A percentile compares a stretch with the other conserved stretches of the same genome.
Evolutionary conservation across 2,329 filamentous ascomycete species (phyloP).

Genomic region (Lasiodiplodia citricola): DNA sequence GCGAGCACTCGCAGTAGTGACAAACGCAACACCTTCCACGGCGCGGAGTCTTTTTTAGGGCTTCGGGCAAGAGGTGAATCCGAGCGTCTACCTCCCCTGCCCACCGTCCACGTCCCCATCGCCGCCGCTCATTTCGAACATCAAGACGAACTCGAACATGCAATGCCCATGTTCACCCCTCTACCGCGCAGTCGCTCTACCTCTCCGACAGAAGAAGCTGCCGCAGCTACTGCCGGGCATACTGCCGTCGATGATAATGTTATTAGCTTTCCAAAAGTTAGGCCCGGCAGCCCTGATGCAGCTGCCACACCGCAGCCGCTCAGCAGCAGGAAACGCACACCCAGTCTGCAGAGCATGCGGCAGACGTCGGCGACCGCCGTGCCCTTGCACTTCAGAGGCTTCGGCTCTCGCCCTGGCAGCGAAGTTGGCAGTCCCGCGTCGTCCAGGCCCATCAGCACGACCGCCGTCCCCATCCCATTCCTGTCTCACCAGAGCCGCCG

Average conservation of each 20-base stretch:
- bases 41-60: conserved; percentile 65
- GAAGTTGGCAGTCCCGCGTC: background rate
- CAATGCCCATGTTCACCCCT: conserved; percentile 17
- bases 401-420: background rate
- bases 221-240: background rate
- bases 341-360: conserved; percentile 3
- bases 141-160: conserved; percentile 13
- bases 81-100: conserved; percentile 46
- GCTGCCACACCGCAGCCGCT: background rate
- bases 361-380: conserved; percentile 16
- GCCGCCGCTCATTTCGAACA: conserved; percentile 16
- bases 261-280: background rate
- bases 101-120: conserved; percentile 38
- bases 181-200: conserved; percentile 24
- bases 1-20: conserved; percentile 1
- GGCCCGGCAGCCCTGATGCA: background rate
- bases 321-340: background rate
- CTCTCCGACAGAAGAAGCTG: conserved; percentile 45
- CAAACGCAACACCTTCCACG: conserved; percentile 13
- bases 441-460: background rate
- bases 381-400: conserved; percentile 15
- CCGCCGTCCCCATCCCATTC: conserved; percentile 18
- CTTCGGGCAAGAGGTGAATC: conserved; percentile 54
- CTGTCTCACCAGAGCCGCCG: background rate
- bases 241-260: background rate